Percentiles rank a stretch among this genome's conserved stretches.
These are phyloP conservation scores for Rhodosporidiobolus odoratus DNA, from an alignment of 768 basidiomycete species.

Conservation along the genomic window DNA sequence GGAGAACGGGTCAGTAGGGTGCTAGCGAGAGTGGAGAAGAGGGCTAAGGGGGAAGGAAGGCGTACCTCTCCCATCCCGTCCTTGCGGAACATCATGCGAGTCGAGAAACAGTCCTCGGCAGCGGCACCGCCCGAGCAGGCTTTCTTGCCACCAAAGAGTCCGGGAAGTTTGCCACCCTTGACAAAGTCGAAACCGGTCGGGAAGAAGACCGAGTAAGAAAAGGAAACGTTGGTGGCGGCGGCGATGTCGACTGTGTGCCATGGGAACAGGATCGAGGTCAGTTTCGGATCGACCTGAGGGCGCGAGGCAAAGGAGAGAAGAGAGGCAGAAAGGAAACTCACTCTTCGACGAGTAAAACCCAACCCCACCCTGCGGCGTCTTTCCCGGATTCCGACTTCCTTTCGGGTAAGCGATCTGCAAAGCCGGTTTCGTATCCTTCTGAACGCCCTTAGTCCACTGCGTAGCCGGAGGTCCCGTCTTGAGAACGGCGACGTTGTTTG, in stretches of 20 bases:
- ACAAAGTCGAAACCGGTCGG: constrained; percentile 41
- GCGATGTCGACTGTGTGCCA: constrained; percentile 26
- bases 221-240: constrained; percentile 39
- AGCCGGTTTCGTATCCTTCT: constrained; percentile 13
- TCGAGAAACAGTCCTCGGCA: constrained; percentile 42
- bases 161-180: constrained; percentile 44
- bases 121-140: constrained; percentile 40
- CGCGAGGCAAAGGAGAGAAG: background rate
- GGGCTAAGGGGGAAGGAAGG: background rate
- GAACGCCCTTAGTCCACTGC: constrained; percentile 11
- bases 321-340: constrained; percentile 8
- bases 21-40: background rate
- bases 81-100: constrained; percentile 41
- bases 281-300: background rate
- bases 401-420: constrained; percentile 39
- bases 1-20: background rate
- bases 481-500: constrained; percentile 11
- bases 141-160: constrained; percentile 39
- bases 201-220: constrained; percentile 42
- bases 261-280: background rate
- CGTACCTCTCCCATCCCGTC: constrained; percentile 40
- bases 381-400: constrained; percentile 32
- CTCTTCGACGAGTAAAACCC: constrained; percentile 39
- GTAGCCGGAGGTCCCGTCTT: constrained; percentile 3
- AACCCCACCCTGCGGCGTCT: constrained; percentile 33